Evolutionary conservation across 805 yeast species (phyloP), one percentile per base, ranked within the genome.

Genomic region (Candida insectalens): DNA sequence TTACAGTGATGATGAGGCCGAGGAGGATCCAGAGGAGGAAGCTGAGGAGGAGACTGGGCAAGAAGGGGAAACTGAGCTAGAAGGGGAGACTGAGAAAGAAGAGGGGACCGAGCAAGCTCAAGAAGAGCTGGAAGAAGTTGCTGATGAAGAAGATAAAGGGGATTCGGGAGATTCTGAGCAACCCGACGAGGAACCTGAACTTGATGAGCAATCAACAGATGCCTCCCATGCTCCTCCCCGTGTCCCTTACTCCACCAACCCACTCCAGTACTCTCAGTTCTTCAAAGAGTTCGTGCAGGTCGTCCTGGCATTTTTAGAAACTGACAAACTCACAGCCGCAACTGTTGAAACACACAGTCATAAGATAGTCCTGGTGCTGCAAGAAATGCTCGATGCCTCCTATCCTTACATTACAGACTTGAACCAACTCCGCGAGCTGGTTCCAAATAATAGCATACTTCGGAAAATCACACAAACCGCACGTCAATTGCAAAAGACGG

Each of bases 301-400:
- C 1, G 50, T 66, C 42, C 52, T 51, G 19, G 59, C 59, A 18
- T 71, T 66, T 43, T 55, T 72, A 27, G 69, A 69, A 16, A 38
- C 49, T 3, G 37, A 54, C 3, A 77, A 77, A 2, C 49, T 87
- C 20, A 65, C 74, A 2, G 54, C 72, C 2, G 49, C 69, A 18
- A 80, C 77, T 43, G 57, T 92, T 8, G 77, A 71, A 35, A 70
- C 79, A 29, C 80, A 85, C 48, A 69, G 67, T 42, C 94, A 85
- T 47, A 73, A 82, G 2, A 56, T 87, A 29, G 68, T 81, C 21
- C 61, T 85, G 45, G 56, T 89, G 25, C 58, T 88, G 39, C 80
- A 76, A 47, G 92, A 83, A 49, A 73, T 83, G 74, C 49, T 87
- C 10, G 94, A 84, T 44, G 77, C 74, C 26, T 88, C 89, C 3